Evolutionary conservation across 495 filamentous ascomycete genomes (phyloP).

Genomic region (Talaromyces thailandensis): DNA sequence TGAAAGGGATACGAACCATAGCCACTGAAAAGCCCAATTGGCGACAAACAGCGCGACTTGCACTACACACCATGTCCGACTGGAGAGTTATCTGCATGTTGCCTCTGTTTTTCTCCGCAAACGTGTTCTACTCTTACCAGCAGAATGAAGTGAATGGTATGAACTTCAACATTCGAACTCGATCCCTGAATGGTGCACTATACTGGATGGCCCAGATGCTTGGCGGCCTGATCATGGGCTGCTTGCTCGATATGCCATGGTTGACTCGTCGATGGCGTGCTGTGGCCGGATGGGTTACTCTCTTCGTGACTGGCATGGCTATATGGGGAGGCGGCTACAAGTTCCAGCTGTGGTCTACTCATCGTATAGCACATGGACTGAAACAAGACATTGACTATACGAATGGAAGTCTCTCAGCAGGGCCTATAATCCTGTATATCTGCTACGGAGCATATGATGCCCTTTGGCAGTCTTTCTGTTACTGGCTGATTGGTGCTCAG

Average conservation of each 20-base stretch:
- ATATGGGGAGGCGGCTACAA: constrained; percentile 48
- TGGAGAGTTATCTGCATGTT: constrained; percentile 37
- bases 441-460: constrained; percentile 47
- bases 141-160: constrained; percentile 46
- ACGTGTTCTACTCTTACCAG: constrained; percentile 73
- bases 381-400: constrained; percentile 34
- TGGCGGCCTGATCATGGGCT: constrained; percentile 40
- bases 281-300: constrained; percentile 31
- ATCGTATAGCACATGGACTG: constrained; percentile 16
- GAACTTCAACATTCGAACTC: constrained; percentile 40
- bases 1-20: constrained; percentile 40
- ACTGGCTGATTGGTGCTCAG: constrained; percentile 80
- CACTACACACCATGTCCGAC: constrained; percentile 34
- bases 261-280: constrained; percentile 34
- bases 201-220: constrained; percentile 50
- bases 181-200: constrained; percentile 41
- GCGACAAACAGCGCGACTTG: constrained; percentile 42
- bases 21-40: constrained; percentile 21
- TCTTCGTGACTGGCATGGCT: constrained; percentile 37
- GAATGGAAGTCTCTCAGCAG: constrained; percentile 23
- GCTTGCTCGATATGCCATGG: constrained; percentile 33
- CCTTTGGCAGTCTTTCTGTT: constrained; percentile 66
- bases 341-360: constrained; percentile 35
- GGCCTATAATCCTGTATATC: constrained; percentile 46
- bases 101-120: constrained; percentile 53